Percentiles rank a stretch among this genome's conserved stretches.
phyloP scores from a whole-genome alignment of 192 early-diverging fungal genomes.

The Linnemannia hyalina region DNA sequence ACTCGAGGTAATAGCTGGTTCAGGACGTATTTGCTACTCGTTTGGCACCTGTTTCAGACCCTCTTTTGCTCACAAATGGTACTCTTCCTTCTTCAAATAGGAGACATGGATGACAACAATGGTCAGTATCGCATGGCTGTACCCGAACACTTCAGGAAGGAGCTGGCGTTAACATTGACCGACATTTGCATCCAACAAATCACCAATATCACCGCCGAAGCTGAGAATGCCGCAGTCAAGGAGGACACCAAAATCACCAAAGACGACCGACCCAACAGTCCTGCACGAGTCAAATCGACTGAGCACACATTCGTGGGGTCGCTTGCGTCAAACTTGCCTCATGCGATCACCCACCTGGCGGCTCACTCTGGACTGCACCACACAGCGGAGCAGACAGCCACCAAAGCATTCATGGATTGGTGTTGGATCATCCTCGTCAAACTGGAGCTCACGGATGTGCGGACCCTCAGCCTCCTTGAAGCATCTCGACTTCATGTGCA shows the following conservation, averaged over 20 bases:
- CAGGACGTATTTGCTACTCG: too few species aligned
- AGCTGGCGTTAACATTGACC: conserved; percentile 27
- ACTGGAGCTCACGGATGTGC: conserved; percentile 47
- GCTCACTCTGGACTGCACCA: conserved; percentile 48
- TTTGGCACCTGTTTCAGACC: too few species aligned
- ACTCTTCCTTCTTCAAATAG: neutral
- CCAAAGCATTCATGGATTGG: conserved; percentile 60
- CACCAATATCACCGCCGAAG: neutral
- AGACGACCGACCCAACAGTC: neutral
- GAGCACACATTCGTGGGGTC: conserved; percentile 21
- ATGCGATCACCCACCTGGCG: conserved; percentile 41
- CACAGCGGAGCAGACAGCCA: conserved; percentile 25
- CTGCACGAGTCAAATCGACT: conserved; percentile 13
- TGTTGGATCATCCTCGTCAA: conserved; percentile 54
- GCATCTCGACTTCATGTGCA: conserved; percentile 36
- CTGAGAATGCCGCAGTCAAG: neutral
- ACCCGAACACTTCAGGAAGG: conserved; percentile 13
- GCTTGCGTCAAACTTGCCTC: conserved; percentile 37
- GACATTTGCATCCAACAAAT: conserved; percentile 31
- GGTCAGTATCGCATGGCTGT: neutral
- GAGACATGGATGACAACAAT: neutral
- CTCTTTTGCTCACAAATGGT: neutral
- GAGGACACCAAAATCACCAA: neutral
- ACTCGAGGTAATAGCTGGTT: neutral
- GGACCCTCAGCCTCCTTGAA: conserved; percentile 14